Conservation (phyloP, 73 alveolate species). For the Uronychia binucleata region DNA sequence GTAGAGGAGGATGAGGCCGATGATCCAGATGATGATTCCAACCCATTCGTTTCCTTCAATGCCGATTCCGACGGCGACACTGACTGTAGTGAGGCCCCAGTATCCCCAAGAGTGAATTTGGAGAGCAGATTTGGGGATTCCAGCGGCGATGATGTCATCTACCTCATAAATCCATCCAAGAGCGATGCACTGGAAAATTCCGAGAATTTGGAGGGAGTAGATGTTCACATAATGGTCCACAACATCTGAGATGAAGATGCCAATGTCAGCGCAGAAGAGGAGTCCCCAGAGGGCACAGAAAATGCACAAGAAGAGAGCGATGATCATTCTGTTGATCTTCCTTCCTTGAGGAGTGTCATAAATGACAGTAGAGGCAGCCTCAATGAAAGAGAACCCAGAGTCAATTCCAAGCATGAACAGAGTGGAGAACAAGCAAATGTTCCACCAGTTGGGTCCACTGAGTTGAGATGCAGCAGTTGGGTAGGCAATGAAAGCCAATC, state of each 20-base stretch:
- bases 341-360: background rate
- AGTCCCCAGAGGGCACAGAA: background rate
- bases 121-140: background rate
- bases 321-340: background rate
- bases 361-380: conserved; percentile 6
- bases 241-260: conserved; percentile 9
- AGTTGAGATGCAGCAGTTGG: background rate
- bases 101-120: background rate
- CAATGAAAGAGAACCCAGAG: background rate
- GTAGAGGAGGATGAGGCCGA: too few relatives aligned
- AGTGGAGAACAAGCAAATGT: background rate
- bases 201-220: background rate
- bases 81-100: background rate
- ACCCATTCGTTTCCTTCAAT: too few relatives aligned
- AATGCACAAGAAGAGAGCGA: conserved; percentile 1
- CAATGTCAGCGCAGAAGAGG: conserved; percentile 7
- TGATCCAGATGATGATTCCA: too few relatives aligned
- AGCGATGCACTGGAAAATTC: conserved; percentile 15
- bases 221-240: conserved; percentile 4
- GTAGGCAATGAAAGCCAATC: background rate
- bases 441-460: background rate
- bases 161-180: conserved; percentile 11
- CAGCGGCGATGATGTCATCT: background rate
- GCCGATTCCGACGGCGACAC: too few relatives aligned
- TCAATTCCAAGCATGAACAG: conserved; percentile 14